Base-by-base conservation (phyloP, 164 flowering plant genomes). In the Sedum album region DNA sequence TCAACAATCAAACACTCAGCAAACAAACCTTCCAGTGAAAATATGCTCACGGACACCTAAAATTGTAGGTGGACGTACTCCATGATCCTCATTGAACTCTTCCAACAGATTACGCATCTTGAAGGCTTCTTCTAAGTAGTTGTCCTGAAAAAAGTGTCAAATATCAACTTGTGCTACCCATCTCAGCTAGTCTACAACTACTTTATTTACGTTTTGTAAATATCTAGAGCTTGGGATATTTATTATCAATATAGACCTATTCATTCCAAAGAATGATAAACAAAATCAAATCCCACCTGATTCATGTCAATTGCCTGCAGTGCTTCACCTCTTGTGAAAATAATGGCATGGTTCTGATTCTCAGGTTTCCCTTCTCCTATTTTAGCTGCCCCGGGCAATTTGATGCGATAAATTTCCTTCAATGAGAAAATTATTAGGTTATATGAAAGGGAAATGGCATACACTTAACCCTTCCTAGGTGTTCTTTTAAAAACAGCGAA, bases 311-410 rank as follows among this genome's bases (percentile, higher is more conserved):
- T 94, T 49, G 97, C 79, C 73, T 94, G 99, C 76, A 94, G 91
- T 70, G 97, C 99, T 82, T 94, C 99, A 23, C 99, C 99, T 74
- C 96, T 79, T 46, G 91, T 83, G 49, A 94, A 94, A 73, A 94
- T 76, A 55, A 94, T 86, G n/a, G 99, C 99, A 76, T 94, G 99
- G 70, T 94, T 94, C 74, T 94, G 99, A 76, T 94, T 94, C 83
- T 94, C 99, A 66, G 99, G 99, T 77, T 94, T 94, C 42, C 99
- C 97, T 87, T 94, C 99, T 72, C 99, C 99, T 66, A 94, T 64
- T 76, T 83, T 94, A 74, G 95, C 93, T 68, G 96, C 28, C 31
- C 99, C 99, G 14, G 99, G 99, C 71, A 94, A 76, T 71, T 90
- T 94, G 79, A 94, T 94, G 20, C 97, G 96, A 69, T 88, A 91